Evolutionary conservation across 257 asterid genomes (phyloP), one percentile per base, ranked within the genome.

Genomic region (Solanum peruvianum): DNA sequence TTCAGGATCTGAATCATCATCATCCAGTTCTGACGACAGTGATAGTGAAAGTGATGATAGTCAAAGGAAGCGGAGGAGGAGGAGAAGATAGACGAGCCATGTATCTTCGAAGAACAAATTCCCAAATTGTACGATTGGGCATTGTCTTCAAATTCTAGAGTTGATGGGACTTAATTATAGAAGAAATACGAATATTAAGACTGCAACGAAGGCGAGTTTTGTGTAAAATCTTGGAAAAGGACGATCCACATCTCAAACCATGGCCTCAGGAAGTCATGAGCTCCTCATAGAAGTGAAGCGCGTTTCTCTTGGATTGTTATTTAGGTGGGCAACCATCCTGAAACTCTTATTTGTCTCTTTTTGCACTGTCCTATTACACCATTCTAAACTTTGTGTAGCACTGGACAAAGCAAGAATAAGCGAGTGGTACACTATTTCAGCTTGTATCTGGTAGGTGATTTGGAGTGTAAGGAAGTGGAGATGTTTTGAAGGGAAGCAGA

Each of bases 1-100:
- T 66, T 90, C 93, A 14, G 90, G 66, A 73, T 90, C 94, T 1
- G 88, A 81, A 39, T 90, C 91, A 5, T 88, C 58, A 39, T 89
- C 92, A 41, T 89, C 94, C 11, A 89, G 92, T 64, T 88, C 92
- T 0, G 93, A 85, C 2, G 94, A 92, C 7, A 90, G 92, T 42
- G 93, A 91, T 47, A 66, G 37, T 27, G 73, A 16, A 70, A 70
- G 77, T 70, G 77, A 31, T 70, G 90, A 88, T 52, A 88, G 78
- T 86, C 88, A 76, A 42, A 86, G 80, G 78, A 90, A 86, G 88
- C 93, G 86, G 78, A 91, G 86, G 78, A 91, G 86, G 87, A 85
- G 89, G 42, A 85, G 89, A 85, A 89, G 87, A 41, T 87, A 78
- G 58, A 31, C 6, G 29, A 3, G 49, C 84, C 84, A 27, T 29